phyloP scores from a whole-genome alignment of 1,284 basidiomycete genomes.

The Tilletia walkeri region DNA sequence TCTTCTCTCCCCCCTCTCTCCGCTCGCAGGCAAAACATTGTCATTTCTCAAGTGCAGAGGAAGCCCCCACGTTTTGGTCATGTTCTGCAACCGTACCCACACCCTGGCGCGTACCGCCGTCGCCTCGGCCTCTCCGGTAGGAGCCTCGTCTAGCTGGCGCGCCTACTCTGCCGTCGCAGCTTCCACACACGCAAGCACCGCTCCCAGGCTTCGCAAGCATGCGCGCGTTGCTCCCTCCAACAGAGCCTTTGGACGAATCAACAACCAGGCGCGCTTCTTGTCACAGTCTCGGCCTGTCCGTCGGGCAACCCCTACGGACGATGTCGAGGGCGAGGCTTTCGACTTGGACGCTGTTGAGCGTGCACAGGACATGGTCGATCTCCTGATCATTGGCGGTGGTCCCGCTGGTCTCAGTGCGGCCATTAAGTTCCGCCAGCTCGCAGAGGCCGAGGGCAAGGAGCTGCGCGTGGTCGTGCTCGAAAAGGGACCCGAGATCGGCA shows the following conservation, averaged over 20 bases:
- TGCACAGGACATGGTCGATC: constrained; percentile 72
- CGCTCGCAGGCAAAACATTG: too few species aligned
- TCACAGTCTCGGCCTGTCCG: constrained; percentile 27
- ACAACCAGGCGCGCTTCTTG: constrained; percentile 22
- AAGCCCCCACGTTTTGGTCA: not conserved
- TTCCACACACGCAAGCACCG: not conserved
- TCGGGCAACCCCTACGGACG: constrained; percentile 28
- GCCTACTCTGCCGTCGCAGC: not conserved
- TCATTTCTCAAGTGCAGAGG: not conserved
- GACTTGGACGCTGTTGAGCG: constrained; percentile 51
- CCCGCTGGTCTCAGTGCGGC: constrained; percentile 95
- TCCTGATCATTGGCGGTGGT: constrained; percentile 93
- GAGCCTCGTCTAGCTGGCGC: not conserved
- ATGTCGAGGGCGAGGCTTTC: constrained; percentile 45
- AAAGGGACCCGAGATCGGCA: constrained; percentile 88
- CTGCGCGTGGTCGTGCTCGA: constrained; percentile 91
- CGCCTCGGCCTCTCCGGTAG: not conserved
- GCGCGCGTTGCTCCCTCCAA: too few species aligned
- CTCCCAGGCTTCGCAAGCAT: too few species aligned
- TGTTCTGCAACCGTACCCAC: not conserved
- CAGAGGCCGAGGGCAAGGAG: constrained; percentile 71
- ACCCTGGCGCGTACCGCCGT: not conserved
- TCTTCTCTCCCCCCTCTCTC: too few species aligned
- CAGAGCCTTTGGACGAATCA: too few species aligned
- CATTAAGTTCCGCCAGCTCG: constrained; percentile 90